phyloP scores from a whole-genome alignment of 2,329 filamentous ascomycete genomes.

The Sporothrix curviconia region DNA sequence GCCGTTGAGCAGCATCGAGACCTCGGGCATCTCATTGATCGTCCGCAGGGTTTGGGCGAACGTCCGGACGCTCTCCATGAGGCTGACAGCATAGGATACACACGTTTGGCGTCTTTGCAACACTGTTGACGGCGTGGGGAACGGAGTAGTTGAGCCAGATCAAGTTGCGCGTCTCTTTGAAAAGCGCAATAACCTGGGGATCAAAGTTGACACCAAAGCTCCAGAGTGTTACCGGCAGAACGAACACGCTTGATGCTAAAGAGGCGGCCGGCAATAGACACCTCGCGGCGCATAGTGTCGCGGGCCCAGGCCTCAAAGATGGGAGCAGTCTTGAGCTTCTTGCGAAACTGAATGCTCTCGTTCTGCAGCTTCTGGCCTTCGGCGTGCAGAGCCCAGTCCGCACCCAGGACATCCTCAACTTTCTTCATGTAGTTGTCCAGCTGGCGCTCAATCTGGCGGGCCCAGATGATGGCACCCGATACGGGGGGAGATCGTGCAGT shows the following conservation, averaged over 20 bases:
- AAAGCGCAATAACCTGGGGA: slow-evolving; percentile 90
- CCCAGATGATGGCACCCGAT: slow-evolving; percentile 96
- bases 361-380: slow-evolving; percentile 90
- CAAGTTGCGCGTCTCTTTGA: slow-evolving; percentile 96
- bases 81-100: slow-evolving; percentile 93
- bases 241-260: slow-evolving; percentile 86
- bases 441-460: slow-evolving; percentile 92
- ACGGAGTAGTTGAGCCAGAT: slow-evolving; percentile 93
- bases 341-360: slow-evolving; percentile 88
- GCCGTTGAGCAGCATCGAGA: slow-evolving; percentile 79
- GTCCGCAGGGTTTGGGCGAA: slow-evolving; percentile 81
- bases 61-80: slow-evolving; percentile 98
- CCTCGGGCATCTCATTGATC: slow-evolving; percentile 78
- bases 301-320: slow-evolving; percentile 95
- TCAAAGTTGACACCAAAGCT: slow-evolving; percentile 95
- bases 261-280: slow-evolving; percentile 84
- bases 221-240: slow-evolving; percentile 81
- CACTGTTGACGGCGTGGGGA: slow-evolving; percentile 87
- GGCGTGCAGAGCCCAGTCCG: slow-evolving; percentile 88
- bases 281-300: slow-evolving; percentile 80
- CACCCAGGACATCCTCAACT: slow-evolving; percentile 94
- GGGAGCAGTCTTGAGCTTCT: slow-evolving; percentile 87
- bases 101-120: slow-evolving; percentile 98
- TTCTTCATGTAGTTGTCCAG: slow-evolving; percentile 97
- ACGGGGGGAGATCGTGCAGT: slow-evolving; percentile 92